Base-by-base conservation (phyloP, 169 alveolate genomes). In the Eimeria acervulina region DNA sequence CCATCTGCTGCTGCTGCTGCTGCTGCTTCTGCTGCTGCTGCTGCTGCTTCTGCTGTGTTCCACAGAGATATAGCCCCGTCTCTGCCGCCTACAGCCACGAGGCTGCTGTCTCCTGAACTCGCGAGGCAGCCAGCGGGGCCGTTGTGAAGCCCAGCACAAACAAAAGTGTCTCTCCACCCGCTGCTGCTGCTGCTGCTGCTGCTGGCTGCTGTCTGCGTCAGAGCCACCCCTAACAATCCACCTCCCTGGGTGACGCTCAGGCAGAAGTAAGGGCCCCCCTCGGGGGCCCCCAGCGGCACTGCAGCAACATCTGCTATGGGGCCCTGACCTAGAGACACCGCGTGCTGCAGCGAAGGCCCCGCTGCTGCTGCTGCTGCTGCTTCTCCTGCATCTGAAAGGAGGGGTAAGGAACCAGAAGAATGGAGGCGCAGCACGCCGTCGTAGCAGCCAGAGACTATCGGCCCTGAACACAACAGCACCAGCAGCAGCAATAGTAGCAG, bases 361-460 rank as follows among this genome's bases (percentile, higher is more conserved):
- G n/a, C 80, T 26, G 21, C 40, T n/a, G 80, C 44, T n/a, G n/a
- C n/a, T 21, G 80, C 80, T n/a, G n/a, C n/a, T n/a, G n/a, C n/a
- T n/a, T n/a, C n/a, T n/a, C n/a, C n/a, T n/a, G n/a, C n/a, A n/a
- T n/a, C n/a, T n/a, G n/a, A n/a, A n/a, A n/a, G n/a, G n/a, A n/a
- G n/a, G n/a, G n/a, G n/a, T n/a, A n/a, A 1, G 36, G 38, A 10
- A 21, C n/a, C 87, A 36, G 87, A 47, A 76, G 87, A 76, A 38
- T 76, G 55, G 59, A 76, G 87, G 36, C 87, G 87, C 55, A 76
- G 87, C n/a, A 23, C 44, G 38, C 87, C 87, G 52, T 76, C 87
- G 87, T 76, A 76, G 31, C 44, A 76, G 17, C 59, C 87, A 23
- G 42, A 23, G 23, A 76, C 87, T 8, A 76, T 76, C 15, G 87